Percentiles rank a stretch among this genome's conserved stretches.
phyloP scores from a whole-genome alignment of 179 eudicot genomes.

The Pouteria campechiana region DNA sequence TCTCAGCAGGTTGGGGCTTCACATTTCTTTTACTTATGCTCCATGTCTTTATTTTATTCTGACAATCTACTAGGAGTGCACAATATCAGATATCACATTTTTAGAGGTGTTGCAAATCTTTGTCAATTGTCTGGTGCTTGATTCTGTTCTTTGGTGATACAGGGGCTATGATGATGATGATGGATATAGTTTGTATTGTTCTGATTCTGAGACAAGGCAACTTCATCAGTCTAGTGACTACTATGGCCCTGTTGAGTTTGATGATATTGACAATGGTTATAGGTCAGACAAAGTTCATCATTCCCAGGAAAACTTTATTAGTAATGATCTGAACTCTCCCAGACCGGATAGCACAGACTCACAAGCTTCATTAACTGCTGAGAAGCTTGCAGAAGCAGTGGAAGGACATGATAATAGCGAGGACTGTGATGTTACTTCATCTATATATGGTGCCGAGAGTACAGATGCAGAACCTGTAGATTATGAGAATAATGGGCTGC shows the following conservation, averaged over 20 bases:
- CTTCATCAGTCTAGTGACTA: slow-evolving; percentile 9
- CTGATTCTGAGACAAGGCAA: slow-evolving; percentile 5
- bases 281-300: slow-evolving; percentile 6
- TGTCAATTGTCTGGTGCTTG: not conserved
- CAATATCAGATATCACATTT: no score
- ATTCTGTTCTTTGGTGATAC: slow-evolving; percentile 1
- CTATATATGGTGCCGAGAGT: slow-evolving; percentile 26
- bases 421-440: slow-evolving; percentile 25
- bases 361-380: slow-evolving; percentile 12
- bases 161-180: slow-evolving; percentile 33
- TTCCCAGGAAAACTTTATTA: slow-evolving; percentile 10
- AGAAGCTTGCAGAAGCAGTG: slow-evolving; percentile 14
- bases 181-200: not conserved
- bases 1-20: no score
- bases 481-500: slow-evolving; percentile 37
- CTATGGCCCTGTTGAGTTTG: slow-evolving; percentile 21
- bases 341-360: slow-evolving; percentile 10
- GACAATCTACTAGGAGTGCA: no score
- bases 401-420: slow-evolving; percentile 11
- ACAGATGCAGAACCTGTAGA: slow-evolving; percentile 27
- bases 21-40: no score
- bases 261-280: slow-evolving; percentile 22
- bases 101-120: no score
- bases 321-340: slow-evolving; percentile 7
- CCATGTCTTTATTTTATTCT: no score